Evolutionary conservation across 371 early-diverging fungal species (phyloP), one percentile per base, ranked within the genome.

Genomic region (Rhizopus delemar): DNA sequence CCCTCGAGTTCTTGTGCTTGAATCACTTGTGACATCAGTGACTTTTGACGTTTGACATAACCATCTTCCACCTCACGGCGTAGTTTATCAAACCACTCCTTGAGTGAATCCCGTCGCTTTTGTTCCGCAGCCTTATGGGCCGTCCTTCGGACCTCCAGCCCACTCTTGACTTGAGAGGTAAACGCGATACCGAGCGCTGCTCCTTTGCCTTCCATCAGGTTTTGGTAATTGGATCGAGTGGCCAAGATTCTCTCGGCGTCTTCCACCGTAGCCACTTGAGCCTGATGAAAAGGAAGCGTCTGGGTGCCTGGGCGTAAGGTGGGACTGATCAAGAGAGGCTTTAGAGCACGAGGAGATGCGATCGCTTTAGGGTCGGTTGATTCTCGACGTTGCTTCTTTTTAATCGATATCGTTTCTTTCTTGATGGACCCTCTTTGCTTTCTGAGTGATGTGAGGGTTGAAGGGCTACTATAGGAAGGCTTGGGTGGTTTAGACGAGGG

Each of bases 71-170:
- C 72, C 46, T 90, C 76, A 6, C 69, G 59, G 31, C 86, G 80
- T 12, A 97, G 71, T 16, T 87, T 78, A 45, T 89, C 85, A 68
- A 96, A 96, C 58, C 91, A 89, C 41, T 86, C 73, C 56, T 93
- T 93, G n/a, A 95, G 81, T 32, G 89, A 86, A 64, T 94, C 93
- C 7, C 97, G 86, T 11, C 97, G 89, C 58, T 91, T 91, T 70
- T 96, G 96, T 70, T 96, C 97, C 0, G 97, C 96, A 13, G 90
- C 90, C 68, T 95, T 93, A 71, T 95, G 97, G 8, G 85, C 87
- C 3, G 88, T 89, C 7, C 88, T 85, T 6, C 92, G 83, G 0
- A 84, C 79, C 60, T 91, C 91, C 28, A 91, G 73, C 0, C 89
- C 89, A 4, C 86, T 85, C 50, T 88, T 84, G 43, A 91, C 81